Conservation (phyloP, 2,329 filamentous ascomycete species). For the Hypoxylon sp. region DNA sequence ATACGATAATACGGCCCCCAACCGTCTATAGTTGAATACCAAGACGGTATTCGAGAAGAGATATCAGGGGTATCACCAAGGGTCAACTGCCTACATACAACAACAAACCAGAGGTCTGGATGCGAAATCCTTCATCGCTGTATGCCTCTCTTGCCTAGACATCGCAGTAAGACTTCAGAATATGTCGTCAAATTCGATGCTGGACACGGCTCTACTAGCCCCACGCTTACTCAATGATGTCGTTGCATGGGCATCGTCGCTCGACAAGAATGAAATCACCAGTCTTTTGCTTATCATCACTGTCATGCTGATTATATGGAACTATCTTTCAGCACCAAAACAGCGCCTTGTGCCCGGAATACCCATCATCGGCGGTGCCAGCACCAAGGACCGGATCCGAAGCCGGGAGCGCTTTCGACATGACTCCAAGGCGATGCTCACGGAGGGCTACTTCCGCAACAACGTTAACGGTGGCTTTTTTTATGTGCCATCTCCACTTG, state of each 20-base stretch:
- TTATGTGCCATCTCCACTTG: constrained; percentile 51
- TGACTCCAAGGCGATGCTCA: constrained; percentile 25
- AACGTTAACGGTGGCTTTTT: constrained; percentile 28
- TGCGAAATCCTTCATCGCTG: neutral
- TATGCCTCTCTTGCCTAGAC: neutral
- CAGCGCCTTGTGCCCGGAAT: constrained; percentile 30
- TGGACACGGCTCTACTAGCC: constrained; percentile 9
- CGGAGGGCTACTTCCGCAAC: constrained; percentile 24
- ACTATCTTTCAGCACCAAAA: constrained; percentile 13
- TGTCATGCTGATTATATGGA: constrained; percentile 8
- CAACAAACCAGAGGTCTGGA: neutral
- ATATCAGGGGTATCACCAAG: neutral
- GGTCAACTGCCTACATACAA: neutral
- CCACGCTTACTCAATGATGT: constrained; percentile 9
- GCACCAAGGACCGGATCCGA: constrained; percentile 18
- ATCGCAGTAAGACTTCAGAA: neutral
- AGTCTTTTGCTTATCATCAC: neutral
- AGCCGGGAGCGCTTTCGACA: constrained; percentile 25
- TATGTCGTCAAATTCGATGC: constrained; percentile 16
- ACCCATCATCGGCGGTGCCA: constrained; percentile 26
- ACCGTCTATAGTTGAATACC: neutral
- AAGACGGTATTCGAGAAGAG: neutral
- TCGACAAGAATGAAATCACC: constrained; percentile 16
- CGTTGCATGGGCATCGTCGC: constrained; percentile 18
- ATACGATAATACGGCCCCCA: neutral